Base-by-base conservation (phyloP, 139 green algal genomes). In the Raphidocelis subcapitata region DNA sequence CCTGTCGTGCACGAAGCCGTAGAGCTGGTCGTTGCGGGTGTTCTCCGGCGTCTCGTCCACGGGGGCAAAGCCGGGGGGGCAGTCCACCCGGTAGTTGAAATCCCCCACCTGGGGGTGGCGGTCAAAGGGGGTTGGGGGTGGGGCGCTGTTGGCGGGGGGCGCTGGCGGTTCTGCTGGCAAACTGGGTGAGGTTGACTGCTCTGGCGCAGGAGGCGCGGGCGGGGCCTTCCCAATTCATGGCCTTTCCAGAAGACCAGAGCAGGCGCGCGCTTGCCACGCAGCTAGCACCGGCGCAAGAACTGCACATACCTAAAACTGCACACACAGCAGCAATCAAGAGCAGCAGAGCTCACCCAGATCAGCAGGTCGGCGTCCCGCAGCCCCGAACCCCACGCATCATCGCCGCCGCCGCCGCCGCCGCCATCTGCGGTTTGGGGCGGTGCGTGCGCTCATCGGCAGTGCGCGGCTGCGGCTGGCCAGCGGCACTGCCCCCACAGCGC, bases 61-160 rank as follows among this genome's bases (percentile, higher is more conserved):
- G 1, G 62, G n/a, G 21, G 49, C 41, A 52, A 72, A 72, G 28
- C 62, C 72, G 2, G 68, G 32, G 10, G 72, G 49, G 36, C 14
- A 2, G 20, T 80, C 74, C n/a, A 80, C 63, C 3, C 91, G 80
- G 78, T 98, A 98, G 81, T 98, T 98, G 81, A 98, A 95, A 80
- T 98, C 94, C 10, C 94, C 94, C 62, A 87, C 41, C 41, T 49
- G 41, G 8, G 41, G 41, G 8, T 8, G 41, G 12, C 8, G 41
- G 41, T n/a, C n/a, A n/a, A n/a, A n/a, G 41, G 8, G 41, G 41
- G 41, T 8, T 49, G 41, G n/a, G n/a, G n/a, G n/a, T n/a, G n/a
- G n/a, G n/a, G n/a, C n/a, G n/a, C n/a, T n/a, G n/a, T n/a, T n/a
- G n/a, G n/a, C n/a, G n/a, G n/a, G n/a, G n/a, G n/a, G n/a, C n/a